Base-by-base conservation (phyloP, 2,329 filamentous ascomycete species). In the Pseudocercospora vitis region DNA sequence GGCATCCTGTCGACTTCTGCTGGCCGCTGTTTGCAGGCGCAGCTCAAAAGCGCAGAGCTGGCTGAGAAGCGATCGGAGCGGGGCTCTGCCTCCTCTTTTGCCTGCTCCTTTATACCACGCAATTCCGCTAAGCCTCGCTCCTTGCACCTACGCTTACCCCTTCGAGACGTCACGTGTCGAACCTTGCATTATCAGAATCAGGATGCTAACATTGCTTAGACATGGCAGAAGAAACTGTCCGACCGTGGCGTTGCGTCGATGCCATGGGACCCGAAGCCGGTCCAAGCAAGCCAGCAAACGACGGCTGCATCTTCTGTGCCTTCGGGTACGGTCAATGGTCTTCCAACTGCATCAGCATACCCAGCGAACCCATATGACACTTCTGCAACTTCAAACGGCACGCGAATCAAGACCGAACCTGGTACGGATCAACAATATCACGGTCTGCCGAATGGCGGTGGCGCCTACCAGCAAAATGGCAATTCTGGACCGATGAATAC, bases 151-250 rank as follows among this genome's bases (percentile, higher is more conserved):
- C 66, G 62, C 71, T 70, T 72, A 66, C 61, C 66, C 63, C 68
- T 70, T 64, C 60, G 64, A 59, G 42, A 35, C 31, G 59, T 62
- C 63, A 55, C 67, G 65, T 48, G 44, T 8, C 42, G 44, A 55
- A 61, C 24, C 52, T 60, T 52, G 45, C 7, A 11, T 7, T 14
- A 9, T 45, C 28, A 7, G 33, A 24, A 14, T 16, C 12, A 21
- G 4, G 19, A 55, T 59, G 52, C 57, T 61, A 44, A 61, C 52
- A 21, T 26, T 2, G 11, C 28, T 48, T 70, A 97, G 91, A 89
- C 86, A 75, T 99, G 94, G 94, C 91, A 97, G 78, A 81, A 86
- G 65, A 96, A 95, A 74, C 81, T 99, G 29, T 88, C 91, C 1
- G 84, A 85, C 63, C 84, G 95, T 61, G 84, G 87, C 62, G 87